A percentile compares a stretch with the other conserved stretches of the same genome.
These are phyloP conservation scores for Goffeauzyma gilvescens DNA, from an alignment of 768 basidiomycete species.

Conservation along the genomic window DNA sequence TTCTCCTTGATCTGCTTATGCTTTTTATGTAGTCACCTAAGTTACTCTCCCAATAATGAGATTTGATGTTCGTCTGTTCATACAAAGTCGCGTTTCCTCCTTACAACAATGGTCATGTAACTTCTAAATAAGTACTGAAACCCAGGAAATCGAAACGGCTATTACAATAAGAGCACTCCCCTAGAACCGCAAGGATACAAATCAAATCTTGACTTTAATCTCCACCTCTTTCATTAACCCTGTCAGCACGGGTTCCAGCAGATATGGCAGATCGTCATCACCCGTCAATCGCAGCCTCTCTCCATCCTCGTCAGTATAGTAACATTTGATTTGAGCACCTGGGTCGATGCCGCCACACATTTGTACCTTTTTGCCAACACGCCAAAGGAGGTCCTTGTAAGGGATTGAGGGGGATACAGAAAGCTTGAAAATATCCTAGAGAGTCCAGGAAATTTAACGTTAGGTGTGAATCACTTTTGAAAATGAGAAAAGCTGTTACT, in stretches of 20 bases:
- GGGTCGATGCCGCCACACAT: slow-evolving; percentile 48
- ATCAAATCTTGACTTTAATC: slow-evolving; percentile 11
- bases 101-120: too few species aligned
- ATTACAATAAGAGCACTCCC: too few species aligned
- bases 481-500: slow-evolving; percentile 4
- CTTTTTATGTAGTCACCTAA: too few species aligned
- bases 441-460: neutral
- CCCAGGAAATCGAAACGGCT: neutral
- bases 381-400: slow-evolving; percentile 67
- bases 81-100: too few species aligned
- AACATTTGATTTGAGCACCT: slow-evolving; percentile 7
- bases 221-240: slow-evolving; percentile 9
- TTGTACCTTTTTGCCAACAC: slow-evolving; percentile 79
- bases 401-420: slow-evolving; percentile 63
- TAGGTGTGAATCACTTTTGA: neutral
- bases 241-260: slow-evolving; percentile 10
- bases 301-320: slow-evolving; percentile 12
- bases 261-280: slow-evolving; percentile 8
- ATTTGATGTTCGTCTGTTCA: too few species aligned
- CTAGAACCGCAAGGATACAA: too few species aligned
- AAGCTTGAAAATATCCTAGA: slow-evolving; percentile 75
- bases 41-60: too few species aligned
- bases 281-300: slow-evolving; percentile 7
- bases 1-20: too few species aligned
- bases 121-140: neutral